Evolutionary conservation across 2,329 filamentous ascomycete genomes (phyloP).

Genomic region (Fusarium sp.): DNA sequence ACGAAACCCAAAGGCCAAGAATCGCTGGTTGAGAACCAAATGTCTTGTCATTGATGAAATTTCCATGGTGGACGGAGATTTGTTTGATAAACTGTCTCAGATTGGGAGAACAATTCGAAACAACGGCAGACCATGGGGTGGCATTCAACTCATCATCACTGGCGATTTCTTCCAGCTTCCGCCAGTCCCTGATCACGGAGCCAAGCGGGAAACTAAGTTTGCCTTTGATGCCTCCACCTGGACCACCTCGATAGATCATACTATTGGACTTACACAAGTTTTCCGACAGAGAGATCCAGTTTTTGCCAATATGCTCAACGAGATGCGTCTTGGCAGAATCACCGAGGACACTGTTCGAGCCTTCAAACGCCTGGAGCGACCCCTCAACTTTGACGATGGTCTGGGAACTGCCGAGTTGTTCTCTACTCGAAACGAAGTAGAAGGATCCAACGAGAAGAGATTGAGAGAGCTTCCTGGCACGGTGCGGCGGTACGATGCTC

Average conservation of each 20-base stretch:
- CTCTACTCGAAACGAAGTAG: conserved; percentile 90
- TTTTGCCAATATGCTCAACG: conserved; percentile 96
- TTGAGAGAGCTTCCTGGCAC: conserved; percentile 81
- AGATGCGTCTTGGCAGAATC: conserved; percentile 92
- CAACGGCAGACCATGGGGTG: conserved; percentile 93
- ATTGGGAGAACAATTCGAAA: conserved; percentile 89
- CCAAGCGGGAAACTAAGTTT: conserved; percentile 80
- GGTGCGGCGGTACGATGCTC: conserved; percentile 76
- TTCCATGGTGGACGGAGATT: conserved; percentile 97
- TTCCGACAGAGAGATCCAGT: conserved; percentile 93
- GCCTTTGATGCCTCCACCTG: conserved; percentile 94
- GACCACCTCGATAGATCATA: conserved; percentile 94
- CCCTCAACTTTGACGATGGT: conserved; percentile 79
- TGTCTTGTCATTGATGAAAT: conserved; percentile 94
- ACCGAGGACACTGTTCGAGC: conserved; percentile 80
- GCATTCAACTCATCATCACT: conserved; percentile 95
- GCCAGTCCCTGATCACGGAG: conserved; percentile 85
- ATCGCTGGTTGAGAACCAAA: conserved; percentile 90
- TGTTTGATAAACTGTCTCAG: conserved; percentile 95
- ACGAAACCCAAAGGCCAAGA: conserved; percentile 88
- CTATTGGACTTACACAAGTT: conserved; percentile 93
- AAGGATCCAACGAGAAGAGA: conserved; percentile 83
- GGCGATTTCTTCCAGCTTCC: conserved; percentile 98
- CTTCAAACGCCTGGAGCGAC: conserved; percentile 81
- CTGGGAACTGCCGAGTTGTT: conserved; percentile 87